Percentiles rank a stretch among this genome's conserved stretches.
Conservation (phyloP, 2,329 filamentous ascomycete genomes). For the Clarireedia sp. region DNA sequence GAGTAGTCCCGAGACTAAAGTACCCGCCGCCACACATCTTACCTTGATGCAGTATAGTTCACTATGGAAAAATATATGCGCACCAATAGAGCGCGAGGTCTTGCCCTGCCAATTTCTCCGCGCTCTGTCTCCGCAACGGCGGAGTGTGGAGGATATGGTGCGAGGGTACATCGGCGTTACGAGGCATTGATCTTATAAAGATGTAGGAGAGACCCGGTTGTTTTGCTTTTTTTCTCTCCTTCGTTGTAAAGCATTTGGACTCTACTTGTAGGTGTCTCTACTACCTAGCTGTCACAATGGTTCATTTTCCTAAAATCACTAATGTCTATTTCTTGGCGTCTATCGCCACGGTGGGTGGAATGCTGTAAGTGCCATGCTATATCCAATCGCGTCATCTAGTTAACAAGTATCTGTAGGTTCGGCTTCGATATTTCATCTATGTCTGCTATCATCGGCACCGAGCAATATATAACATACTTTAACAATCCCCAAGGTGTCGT, state of each 20-base stretch:
- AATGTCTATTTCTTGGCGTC: slow-evolving; percentile 19
- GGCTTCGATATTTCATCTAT: slow-evolving; percentile 49
- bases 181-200: neutral
- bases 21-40: neutral
- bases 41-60: neutral
- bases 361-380: slow-evolving; percentile 9
- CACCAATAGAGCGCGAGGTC: neutral
- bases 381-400: neutral
- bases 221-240: neutral
- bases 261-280: neutral
- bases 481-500: slow-evolving; percentile 26
- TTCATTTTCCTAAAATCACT: slow-evolving; percentile 15
- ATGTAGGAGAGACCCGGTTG: neutral
- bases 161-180: neutral
- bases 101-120: neutral
- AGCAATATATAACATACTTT: slow-evolving; percentile 45
- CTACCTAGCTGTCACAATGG: slow-evolving; percentile 7
- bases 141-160: neutral
- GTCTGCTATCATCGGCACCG: slow-evolving; percentile 45
- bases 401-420: slow-evolving; percentile 6
- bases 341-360: slow-evolving; percentile 15
- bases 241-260: neutral
- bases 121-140: neutral
- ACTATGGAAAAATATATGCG: neutral
- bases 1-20: neutral